Evolutionary conservation across 78 protist genomes (phyloP).

Genomic region (Dictyostelium firmibasis): DNA sequence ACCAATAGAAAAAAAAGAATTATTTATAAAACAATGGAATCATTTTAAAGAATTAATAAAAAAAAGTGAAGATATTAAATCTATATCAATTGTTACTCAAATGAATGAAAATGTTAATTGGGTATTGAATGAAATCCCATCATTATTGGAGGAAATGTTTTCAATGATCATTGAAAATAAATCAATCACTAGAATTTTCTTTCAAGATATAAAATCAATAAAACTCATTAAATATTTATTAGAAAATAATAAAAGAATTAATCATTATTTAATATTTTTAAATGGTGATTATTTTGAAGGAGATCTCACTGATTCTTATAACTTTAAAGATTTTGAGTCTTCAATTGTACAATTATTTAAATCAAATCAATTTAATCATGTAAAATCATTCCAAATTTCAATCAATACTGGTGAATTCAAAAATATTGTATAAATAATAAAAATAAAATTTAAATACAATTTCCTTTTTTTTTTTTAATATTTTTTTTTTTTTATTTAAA

Average conservation of each 20-base stretch:
- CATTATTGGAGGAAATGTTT: background rate
- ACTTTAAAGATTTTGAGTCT: background rate
- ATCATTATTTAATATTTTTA: background rate
- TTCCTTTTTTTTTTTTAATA: background rate
- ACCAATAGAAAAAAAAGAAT: background rate
- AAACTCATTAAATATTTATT: background rate
- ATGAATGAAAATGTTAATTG: background rate
- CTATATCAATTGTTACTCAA: background rate
- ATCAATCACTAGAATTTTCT: background rate
- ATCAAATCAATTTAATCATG: background rate
- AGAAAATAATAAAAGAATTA: background rate
- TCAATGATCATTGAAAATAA: background rate
- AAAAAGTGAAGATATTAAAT: background rate
- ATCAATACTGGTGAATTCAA: background rate
- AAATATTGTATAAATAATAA: too few species aligned
- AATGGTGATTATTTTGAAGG: background rate
- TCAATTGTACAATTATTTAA: background rate
- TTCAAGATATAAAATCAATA: background rate
- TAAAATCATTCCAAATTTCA: background rate
- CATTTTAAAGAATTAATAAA: background rate
- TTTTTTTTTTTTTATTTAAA: background rate
- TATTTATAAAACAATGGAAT: background rate
- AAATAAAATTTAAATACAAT: too few species aligned
- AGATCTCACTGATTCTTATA: background rate
- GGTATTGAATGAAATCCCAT: background rate